Base-by-base conservation (phyloP, 2,329 filamentous ascomycete genomes). In the Ophiocordyceps camponoti-leonardi region DNA sequence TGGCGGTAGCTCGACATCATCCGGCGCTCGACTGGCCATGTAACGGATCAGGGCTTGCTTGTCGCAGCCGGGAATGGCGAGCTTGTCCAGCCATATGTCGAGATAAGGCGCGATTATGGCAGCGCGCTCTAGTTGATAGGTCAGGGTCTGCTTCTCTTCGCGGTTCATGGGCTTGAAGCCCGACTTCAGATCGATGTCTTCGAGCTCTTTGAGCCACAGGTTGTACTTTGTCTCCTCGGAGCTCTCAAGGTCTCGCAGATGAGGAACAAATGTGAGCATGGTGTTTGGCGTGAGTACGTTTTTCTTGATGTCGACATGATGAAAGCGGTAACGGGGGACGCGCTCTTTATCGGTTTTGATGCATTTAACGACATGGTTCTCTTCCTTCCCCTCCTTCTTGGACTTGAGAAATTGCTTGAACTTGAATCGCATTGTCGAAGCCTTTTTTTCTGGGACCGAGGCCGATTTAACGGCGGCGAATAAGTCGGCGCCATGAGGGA, bases 211-310 rank as follows among this genome's bases (percentile, higher is more conserved):
- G 13, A 78, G 65, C 73, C 73, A 78, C 18, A 66, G 58, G 47
- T 70, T 68, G 52, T 77, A 77, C 48, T 69, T 66, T 14, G 63
- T 61, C 52, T 76, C 73, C 53, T 77, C 73, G n/a, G 68, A 67
- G 22, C 68, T 69, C 42, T 73, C 68, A 26, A 78, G 60, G 49
- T 79, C 75, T 45, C 72, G 67, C 44, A 78, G 58, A 55, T 77
- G 73, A 14, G 75, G 75, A 14, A 77, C 72, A 54, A 76, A 78
- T 30, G 71, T 75, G 45, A 77, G 63, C 63, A 74, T 73, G 1
- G 73, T 76, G 53, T 77, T 75, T 4, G 73, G 72, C 0, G 74
- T 74, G 28, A 77, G 62, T 33, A 78, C 69, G 46, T 77, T 78
- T 54, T 72, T 75, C 54, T 64, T 66, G 44, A 78, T 75, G 53